Percentiles rank a stretch among this genome's conserved stretches.
Evolutionary conservation across 1,139 yeast species (phyloP).

Genomic region (Candida glucosophila): DNA sequence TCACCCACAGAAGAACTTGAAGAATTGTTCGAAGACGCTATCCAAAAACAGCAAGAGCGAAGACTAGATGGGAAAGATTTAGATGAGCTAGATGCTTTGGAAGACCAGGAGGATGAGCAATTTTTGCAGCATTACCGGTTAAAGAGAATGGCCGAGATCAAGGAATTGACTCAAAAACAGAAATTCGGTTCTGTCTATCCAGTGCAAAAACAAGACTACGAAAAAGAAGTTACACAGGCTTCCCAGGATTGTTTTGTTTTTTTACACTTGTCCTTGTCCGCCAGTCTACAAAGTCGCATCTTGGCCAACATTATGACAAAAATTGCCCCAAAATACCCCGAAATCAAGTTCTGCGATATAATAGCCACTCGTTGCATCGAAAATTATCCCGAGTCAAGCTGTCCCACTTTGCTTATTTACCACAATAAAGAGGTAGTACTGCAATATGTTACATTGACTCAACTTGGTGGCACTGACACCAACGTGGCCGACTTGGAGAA

Average conservation of each 20-base stretch:
- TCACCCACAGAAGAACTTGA: conserved; percentile 84
- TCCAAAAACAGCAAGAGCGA: conserved; percentile 64
- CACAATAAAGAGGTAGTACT: conserved; percentile 66
- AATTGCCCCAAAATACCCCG: conserved; percentile 57
- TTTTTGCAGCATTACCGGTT: conserved; percentile 67
- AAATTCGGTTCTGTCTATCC: conserved; percentile 73
- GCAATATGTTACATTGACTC: conserved; percentile 71
- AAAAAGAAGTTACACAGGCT: conserved; percentile 75
- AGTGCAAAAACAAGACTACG: conserved; percentile 81
- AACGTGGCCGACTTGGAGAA: conserved; percentile 60
- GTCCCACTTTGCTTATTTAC: conserved; percentile 85
- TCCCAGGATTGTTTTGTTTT: conserved; percentile 55
- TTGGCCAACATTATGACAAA: conserved; percentile 45
- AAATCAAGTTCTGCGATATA: conserved; percentile 84
- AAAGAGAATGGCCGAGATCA: conserved; percentile 67
- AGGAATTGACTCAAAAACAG: conserved; percentile 48
- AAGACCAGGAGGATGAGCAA: conserved; percentile 71
- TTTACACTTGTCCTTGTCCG: conserved; percentile 67
- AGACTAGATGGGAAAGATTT: conserved; percentile 66
- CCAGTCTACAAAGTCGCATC: conserved; percentile 67
- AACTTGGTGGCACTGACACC: conserved; percentile 79
- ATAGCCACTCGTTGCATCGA: conserved; percentile 86
- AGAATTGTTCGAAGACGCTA: conserved; percentile 79
- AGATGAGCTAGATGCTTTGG: conserved; percentile 75
- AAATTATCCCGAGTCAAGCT: conserved; percentile 78